A percentile compares a stretch with the other conserved stretches of the same genome.
phyloP scores from a whole-genome alignment of 495 filamentous ascomycete genomes.

The Mycothermus thermophilus region DNA sequence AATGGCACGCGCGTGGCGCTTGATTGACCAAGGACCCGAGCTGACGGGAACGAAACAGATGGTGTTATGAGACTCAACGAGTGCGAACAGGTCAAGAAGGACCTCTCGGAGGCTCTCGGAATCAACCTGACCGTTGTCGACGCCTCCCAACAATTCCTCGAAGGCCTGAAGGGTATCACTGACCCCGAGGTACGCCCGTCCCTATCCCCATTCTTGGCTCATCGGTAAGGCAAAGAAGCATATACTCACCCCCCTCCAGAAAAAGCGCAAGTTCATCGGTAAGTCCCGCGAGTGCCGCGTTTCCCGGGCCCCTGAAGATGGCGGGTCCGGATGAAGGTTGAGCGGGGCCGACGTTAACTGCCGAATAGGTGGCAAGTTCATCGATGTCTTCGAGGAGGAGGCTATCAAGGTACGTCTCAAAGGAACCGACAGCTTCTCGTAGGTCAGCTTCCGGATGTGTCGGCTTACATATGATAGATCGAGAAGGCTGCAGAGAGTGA shows the following conservation, averaged over 20 bases:
- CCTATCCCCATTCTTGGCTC: no score
- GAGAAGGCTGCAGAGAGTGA: conserved; percentile 50
- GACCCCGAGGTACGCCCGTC: conserved; percentile 51
- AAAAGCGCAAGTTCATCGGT: conserved; percentile 88
- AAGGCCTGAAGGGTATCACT: conserved; percentile 53
- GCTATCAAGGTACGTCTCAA: conserved; percentile 38
- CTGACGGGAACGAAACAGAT: conserved; percentile 22
- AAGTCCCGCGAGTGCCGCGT: conserved; percentile 1
- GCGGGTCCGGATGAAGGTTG: not conserved
- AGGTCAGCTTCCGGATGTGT: not conserved
- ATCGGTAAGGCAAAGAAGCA: no score
- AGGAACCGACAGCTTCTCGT: no score
- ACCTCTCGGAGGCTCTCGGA: conserved; percentile 59
- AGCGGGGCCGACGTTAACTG: conserved; percentile 3
- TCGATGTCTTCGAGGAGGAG: conserved; percentile 76
- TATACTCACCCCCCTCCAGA: conserved; percentile 13
- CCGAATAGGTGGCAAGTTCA: conserved; percentile 35
- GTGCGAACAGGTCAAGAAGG: conserved; percentile 62
- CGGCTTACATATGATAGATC: conserved; percentile 28
- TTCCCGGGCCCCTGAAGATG: not conserved
- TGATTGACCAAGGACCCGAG: no score
- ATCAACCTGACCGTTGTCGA: conserved; percentile 88
- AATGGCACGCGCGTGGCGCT: not conserved
- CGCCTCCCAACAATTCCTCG: conserved; percentile 60
- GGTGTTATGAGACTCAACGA: conserved; percentile 81